Evolutionary conservation across 177 flowering plant genomes (phyloP).

Genomic region (Vitis hybrid): DNA sequence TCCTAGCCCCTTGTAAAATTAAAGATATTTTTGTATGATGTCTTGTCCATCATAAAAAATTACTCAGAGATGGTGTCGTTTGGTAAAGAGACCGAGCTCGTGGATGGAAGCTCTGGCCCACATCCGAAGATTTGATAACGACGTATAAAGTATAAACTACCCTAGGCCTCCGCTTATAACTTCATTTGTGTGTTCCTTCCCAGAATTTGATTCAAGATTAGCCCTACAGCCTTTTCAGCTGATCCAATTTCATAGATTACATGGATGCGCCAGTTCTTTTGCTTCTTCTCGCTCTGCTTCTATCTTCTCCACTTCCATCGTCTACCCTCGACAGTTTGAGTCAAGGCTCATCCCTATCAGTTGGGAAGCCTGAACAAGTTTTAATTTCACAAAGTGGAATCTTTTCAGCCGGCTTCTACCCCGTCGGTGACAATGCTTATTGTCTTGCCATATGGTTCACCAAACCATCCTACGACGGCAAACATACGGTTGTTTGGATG

Average conservation of each 20-base stretch:
- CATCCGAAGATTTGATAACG: too few relatives aligned
- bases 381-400: slow-evolving; percentile 16
- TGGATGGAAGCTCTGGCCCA: too few relatives aligned
- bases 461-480: not conserved
- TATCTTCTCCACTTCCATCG: not conserved
- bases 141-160: too few relatives aligned
- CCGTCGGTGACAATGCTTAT: slow-evolving; percentile 34
- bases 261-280: too few relatives aligned
- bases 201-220: not conserved
- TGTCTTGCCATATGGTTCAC: slow-evolving; percentile 38
- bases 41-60: too few relatives aligned
- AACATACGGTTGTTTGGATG: slow-evolving; percentile 28
- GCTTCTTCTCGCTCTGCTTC: not conserved
- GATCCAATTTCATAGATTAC: too few relatives aligned
- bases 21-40: too few relatives aligned
- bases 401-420: slow-evolving; percentile 32
- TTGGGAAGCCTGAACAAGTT: slow-evolving; percentile 16
- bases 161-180: too few relatives aligned
- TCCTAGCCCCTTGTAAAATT: too few relatives aligned
- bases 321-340: slow-evolving; percentile 5
- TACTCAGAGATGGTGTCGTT: too few relatives aligned
- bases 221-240: not conserved
- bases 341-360: slow-evolving; percentile 29
- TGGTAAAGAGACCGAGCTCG: too few relatives aligned
- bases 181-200: too few relatives aligned